phyloP scores from a whole-genome alignment of 1,139 yeast species.

The Suhomyces atakaporum region DNA sequence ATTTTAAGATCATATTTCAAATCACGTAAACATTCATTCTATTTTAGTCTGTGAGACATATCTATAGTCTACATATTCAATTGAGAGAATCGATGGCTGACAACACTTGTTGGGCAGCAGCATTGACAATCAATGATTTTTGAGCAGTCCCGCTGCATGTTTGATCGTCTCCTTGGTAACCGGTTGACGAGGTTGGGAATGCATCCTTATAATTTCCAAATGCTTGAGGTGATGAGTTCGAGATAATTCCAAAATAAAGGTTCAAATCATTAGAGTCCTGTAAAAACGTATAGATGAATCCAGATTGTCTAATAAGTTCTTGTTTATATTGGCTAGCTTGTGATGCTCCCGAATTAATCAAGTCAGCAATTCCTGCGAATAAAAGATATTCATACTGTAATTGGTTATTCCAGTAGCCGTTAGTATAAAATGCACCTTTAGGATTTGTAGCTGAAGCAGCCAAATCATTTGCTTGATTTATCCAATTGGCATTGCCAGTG shows the following conservation, averaged over 20 bases:
- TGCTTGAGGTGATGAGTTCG: conserved; percentile 14
- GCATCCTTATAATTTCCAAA: conserved; percentile 7
- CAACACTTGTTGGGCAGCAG: conserved; percentile 21
- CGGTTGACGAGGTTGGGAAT: conserved; percentile 12
- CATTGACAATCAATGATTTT: conserved; percentile 18
- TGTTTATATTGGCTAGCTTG: conserved; percentile 1
- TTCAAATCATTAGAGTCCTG: conserved; percentile 25
- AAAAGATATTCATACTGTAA: conserved; percentile 16
- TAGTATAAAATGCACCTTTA: conserved; percentile 17
- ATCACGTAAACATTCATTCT: conserved; percentile 6
- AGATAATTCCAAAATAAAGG: conserved; percentile 20
- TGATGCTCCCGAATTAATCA: conserved; percentile 8
- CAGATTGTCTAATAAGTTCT: conserved; percentile 24
- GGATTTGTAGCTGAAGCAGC: conserved; percentile 16
- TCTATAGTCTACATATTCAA: conserved; percentile 8
- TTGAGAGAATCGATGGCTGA: neutral
- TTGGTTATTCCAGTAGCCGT: conserved; percentile 18
- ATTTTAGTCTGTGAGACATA: neutral
- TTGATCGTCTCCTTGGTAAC: conserved; percentile 3
- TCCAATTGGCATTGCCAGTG: conserved; percentile 15
- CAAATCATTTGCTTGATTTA: conserved; percentile 16
- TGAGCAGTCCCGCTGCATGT: conserved; percentile 5
- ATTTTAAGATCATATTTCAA: conserved; percentile 1
- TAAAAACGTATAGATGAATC: conserved; percentile 22
- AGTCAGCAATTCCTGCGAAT: conserved; percentile 17